Base-by-base conservation (phyloP, 2,329 filamentous ascomycete genomes). In the Trichocomaceae sp. region DNA sequence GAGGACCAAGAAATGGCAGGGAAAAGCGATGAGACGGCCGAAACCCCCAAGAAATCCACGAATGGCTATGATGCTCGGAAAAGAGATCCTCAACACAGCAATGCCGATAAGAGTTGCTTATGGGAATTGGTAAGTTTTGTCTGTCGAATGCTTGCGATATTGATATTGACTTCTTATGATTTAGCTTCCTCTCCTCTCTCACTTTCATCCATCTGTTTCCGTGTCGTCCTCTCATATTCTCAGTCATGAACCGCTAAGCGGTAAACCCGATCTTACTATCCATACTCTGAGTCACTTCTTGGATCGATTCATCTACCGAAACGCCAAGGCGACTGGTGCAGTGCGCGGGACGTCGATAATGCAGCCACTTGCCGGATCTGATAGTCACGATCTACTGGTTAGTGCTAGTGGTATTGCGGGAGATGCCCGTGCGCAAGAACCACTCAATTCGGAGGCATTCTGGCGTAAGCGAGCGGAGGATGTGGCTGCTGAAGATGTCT, bases 261-360 rank as follows among this genome's bases (percentile, higher is more conserved):
- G 88, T 59, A 97, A 97, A 71, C 91, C 93, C 0, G 93, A 99
- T 64, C 79, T 96, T 50, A 86, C 88, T 15, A 85, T 90, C 56
- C 92, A 97, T 70, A 93, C 89, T 1, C 81, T 99, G 48, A 93
- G 93, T 66, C 87, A 95, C 70, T 99, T 99, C 79, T 79, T 99
- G 56, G 93, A 99, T 73, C 91, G 95, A 63, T 99, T 99, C 71
- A 90, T 96, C n/a, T 99, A 97, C 79, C 86, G 89, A 62, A 96
- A 93, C 64, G 85, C 92, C 58, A 96, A 96, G 77, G 77, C 70
- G 6, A 63, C 84, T 3, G 81, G 80, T 15, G 69, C 72, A 19
- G 78, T 83, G 29, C 87, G 88, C 60, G 95, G 95, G 49, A 80
- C 82, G 26, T 96, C 90, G 23, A 95, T 99, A 71, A 99, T 99